These are phyloP conservation scores for Boletus sp. DNA, from an alignment of 1,284 basidiomycete genomes.

Conservation along the genomic window DNA sequence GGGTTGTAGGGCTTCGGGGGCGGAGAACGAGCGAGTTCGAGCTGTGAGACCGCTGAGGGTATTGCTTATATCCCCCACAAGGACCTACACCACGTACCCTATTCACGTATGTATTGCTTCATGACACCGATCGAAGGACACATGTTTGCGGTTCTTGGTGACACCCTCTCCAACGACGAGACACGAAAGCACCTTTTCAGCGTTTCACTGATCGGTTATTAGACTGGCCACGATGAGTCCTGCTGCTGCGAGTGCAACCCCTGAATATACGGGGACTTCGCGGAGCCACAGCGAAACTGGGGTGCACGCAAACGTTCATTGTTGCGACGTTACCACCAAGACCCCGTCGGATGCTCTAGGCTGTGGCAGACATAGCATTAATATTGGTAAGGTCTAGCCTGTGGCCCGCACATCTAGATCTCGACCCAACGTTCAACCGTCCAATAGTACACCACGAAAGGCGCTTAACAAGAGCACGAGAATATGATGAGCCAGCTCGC, in stretches of 20 bases:
- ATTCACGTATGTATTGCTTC: slow-evolving; percentile 18
- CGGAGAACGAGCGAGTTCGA: slow-evolving; percentile 6
- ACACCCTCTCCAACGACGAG: not conserved
- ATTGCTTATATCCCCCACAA: slow-evolving; percentile 19
- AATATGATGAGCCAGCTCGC: slow-evolving; percentile 26
- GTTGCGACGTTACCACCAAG: not conserved
- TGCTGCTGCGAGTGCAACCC: slow-evolving; percentile 16
- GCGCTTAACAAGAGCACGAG: slow-evolving; percentile 6
- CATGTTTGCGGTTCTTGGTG: slow-evolving; percentile 18
- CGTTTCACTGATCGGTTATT: slow-evolving; percentile 29
- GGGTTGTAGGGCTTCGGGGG: not conserved
- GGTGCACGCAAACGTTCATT: slow-evolving; percentile 4
- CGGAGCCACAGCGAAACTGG: slow-evolving; percentile 2
- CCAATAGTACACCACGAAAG: slow-evolving; percentile 2
- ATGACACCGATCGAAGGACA: slow-evolving; percentile 6
- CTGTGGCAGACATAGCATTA: slow-evolving; percentile 5
- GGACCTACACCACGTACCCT: slow-evolving; percentile 9
- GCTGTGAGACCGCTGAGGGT: not conserved
- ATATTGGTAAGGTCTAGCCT: slow-evolving; percentile 5
- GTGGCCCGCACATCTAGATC: slow-evolving; percentile 18
- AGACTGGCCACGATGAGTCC: slow-evolving; percentile 28
- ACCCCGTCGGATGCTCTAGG: slow-evolving; percentile 7
- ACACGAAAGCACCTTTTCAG: slow-evolving; percentile 16
- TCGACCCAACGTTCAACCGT: slow-evolving; percentile 8
- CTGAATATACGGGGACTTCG: slow-evolving; percentile 22